These are phyloP conservation scores for Friedmanniomyces simplex DNA, from an alignment of 495 filamentous ascomycete genomes.

Conservation along the genomic window DNA sequence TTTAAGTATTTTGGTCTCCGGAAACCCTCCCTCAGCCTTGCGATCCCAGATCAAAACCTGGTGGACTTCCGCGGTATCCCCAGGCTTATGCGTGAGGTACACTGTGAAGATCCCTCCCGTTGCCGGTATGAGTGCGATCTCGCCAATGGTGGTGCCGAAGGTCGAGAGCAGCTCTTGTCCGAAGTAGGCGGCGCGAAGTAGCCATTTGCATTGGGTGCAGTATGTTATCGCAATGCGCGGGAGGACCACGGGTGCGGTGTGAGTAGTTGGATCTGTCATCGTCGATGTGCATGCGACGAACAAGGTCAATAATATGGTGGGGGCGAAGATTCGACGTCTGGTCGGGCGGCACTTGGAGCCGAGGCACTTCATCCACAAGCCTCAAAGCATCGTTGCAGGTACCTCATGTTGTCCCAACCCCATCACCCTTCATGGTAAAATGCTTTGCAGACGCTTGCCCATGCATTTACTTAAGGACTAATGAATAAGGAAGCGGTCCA, in stretches of 20 bases:
- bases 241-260: conserved; percentile 19
- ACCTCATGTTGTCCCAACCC: too few relatives aligned
- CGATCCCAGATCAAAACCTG: conserved; percentile 72
- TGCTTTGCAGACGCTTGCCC: too few relatives aligned
- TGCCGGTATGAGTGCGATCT: conserved; percentile 77
- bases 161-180: conserved; percentile 98
- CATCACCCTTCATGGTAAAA: too few relatives aligned
- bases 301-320: too few relatives aligned
- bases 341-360: too few relatives aligned
- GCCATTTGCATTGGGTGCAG: conserved; percentile 53
- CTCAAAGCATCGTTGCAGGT: too few relatives aligned
- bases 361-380: too few relatives aligned
- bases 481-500: too few relatives aligned
- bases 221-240: conserved; percentile 35
- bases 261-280: background rate
- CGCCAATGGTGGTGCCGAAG: conserved; percentile 73
- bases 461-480: too few relatives aligned
- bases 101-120: conserved; percentile 80
- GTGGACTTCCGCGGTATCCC: conserved; percentile 23
- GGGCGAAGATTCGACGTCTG: too few relatives aligned
- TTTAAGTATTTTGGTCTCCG: conserved; percentile 82
- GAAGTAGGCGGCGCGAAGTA: conserved; percentile 58
- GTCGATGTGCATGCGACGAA: too few relatives aligned
- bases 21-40: conserved; percentile 81
- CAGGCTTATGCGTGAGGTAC: conserved; percentile 27